Conservation (phyloP, 768 basidiomycete species). For the Russula sp. region DNA sequence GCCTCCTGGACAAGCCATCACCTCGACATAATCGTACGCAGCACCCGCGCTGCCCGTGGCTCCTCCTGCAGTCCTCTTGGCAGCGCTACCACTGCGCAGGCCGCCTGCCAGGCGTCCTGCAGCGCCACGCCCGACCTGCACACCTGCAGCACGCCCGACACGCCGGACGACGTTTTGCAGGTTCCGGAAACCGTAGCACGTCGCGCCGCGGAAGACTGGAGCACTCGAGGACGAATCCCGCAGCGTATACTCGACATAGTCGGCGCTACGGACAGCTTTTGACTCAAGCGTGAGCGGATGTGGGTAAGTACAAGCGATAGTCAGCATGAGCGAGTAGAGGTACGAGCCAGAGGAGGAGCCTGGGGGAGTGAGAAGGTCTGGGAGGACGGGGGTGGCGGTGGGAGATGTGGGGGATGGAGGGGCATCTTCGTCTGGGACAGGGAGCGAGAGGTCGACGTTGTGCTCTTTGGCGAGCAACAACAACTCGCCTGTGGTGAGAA, state of each 20-base stretch:
- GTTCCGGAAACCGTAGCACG: constrained; percentile 96
- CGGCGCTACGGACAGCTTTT: constrained; percentile 27
- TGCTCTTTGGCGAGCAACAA: constrained; percentile 78
- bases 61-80: constrained; percentile 22
- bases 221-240: constrained; percentile 55
- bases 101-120: constrained; percentile 40
- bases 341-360: constrained; percentile 93
- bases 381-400: constrained; percentile 32
- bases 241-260: constrained; percentile 47
- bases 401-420: background rate
- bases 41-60: background rate
- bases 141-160: constrained; percentile 19
- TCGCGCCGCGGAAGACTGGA: constrained; percentile 84
- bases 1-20: constrained; percentile 98
- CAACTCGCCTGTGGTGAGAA: constrained; percentile 93
- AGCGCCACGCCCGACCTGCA: constrained; percentile 58
- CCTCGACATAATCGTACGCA: constrained; percentile 86
- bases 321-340: constrained; percentile 67
- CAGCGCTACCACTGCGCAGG: constrained; percentile 25
- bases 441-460: constrained; percentile 62
- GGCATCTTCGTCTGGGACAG: constrained; percentile 45
- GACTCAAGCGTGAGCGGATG: constrained; percentile 27
- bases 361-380: constrained; percentile 67
- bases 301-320: constrained; percentile 38
- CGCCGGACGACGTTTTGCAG: constrained; percentile 87